These are phyloP conservation scores for Verticillium dahliae DNA, from an alignment of 2,329 filamentous ascomycete species.

Conservation along the genomic window DNA sequence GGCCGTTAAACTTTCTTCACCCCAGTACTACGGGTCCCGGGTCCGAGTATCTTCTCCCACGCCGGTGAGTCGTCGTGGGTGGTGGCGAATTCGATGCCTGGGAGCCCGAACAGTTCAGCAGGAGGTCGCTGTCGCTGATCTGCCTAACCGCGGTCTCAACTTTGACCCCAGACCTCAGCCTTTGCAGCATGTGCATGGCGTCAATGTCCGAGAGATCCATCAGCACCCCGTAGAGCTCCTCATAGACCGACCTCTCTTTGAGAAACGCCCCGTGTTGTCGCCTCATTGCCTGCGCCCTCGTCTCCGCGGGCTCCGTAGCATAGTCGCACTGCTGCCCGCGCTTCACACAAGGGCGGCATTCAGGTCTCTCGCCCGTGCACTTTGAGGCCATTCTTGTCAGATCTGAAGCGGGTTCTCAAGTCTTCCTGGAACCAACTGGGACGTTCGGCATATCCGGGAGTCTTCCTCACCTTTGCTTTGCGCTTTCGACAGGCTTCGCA, in stretches of 20 bases:
- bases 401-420: no score
- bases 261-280: neutral
- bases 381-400: neutral
- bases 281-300: neutral
- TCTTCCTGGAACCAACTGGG: no score
- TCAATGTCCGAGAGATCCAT: neutral
- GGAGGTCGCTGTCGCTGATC: neutral
- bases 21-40: neutral
- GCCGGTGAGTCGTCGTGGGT: neutral
- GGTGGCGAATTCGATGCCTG: neutral
- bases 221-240: neutral
- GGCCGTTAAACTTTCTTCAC: neutral
- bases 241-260: neutral
- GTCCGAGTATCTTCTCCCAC: neutral
- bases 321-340: neutral
- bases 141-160: neutral
- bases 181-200: neutral
- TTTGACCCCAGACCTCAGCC: neutral
- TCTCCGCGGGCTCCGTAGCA: neutral
- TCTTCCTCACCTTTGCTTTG: neutral
- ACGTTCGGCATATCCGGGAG: neutral
- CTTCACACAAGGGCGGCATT: neutral
- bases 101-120: neutral
- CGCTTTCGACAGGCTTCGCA: neutral
- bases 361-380: neutral